Conservation (phyloP, 768 basidiomycete genomes). For the Mrakia hoshinonis region DNA sequence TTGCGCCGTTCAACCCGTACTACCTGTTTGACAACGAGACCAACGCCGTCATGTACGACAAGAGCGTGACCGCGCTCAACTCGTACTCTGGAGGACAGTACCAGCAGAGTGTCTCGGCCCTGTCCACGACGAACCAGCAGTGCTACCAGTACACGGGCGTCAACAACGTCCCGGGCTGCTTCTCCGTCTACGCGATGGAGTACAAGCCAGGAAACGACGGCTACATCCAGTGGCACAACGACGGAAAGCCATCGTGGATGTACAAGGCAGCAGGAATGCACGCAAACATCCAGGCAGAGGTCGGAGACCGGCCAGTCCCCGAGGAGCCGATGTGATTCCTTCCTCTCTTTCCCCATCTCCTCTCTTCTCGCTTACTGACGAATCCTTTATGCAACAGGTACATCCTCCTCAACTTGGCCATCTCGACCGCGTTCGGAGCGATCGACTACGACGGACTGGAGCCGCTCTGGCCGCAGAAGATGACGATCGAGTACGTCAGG, state of each 20-base stretch:
- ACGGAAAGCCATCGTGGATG: conserved; percentile 39
- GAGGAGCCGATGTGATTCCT: conserved; percentile 72
- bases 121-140: conserved; percentile 55
- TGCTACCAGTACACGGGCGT: conserved; percentile 54
- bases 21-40: background rate
- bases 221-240: conserved; percentile 24
- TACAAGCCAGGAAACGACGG: conserved; percentile 20
- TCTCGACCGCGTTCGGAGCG: conserved; percentile 67
- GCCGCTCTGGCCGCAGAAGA: conserved; percentile 11
- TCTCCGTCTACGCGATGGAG: conserved; percentile 59
- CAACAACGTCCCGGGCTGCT: conserved; percentile 46
- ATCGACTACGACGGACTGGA: conserved; percentile 47
- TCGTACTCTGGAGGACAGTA: conserved; percentile 12
- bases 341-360: no score
- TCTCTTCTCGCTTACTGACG: no score
- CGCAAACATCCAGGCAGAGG: conserved; percentile 54
- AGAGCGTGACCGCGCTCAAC: background rate
- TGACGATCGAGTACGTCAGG: conserved; percentile 17
- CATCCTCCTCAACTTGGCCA: conserved; percentile 73
- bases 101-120: conserved; percentile 73
- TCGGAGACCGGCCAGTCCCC: conserved; percentile 60
- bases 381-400: conserved; percentile 49
- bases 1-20: conserved; percentile 1
- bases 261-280: conserved; percentile 57
- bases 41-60: background rate